These are phyloP conservation scores for Acanthochlamys bracteata DNA, from an alignment of 106 monocot species.

Conservation along the genomic window DNA sequence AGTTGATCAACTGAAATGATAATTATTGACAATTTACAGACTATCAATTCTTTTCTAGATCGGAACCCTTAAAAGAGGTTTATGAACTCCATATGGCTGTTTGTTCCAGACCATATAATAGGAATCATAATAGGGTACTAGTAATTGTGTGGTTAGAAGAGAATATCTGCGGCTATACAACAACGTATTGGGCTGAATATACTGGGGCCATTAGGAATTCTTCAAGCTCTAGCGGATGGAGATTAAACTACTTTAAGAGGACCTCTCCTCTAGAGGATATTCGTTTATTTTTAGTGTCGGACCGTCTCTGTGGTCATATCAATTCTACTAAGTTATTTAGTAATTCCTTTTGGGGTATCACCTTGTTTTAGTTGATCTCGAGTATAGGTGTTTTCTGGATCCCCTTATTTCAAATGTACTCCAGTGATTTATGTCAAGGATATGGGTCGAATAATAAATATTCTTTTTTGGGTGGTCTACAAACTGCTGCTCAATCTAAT, in stretches of 20 bases:
- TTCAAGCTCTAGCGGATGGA: not conserved
- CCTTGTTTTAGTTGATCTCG: constrained; percentile 3
- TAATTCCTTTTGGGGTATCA: constrained; percentile 1
- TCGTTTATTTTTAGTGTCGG: not conserved
- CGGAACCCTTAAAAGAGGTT: no score
- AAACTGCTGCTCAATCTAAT: constrained; percentile 7
- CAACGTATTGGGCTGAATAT: no score
- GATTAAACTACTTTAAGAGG: not conserved
- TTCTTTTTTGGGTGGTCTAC: constrained; percentile 11
- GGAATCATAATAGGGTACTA: no score
- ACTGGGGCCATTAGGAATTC: not conserved
- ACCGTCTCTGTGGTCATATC: not conserved
- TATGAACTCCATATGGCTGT: no score
- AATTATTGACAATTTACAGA: no score
- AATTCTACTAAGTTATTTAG: constrained; percentile 1
- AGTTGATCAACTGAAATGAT: no score
- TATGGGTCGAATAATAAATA: constrained; percentile 18
- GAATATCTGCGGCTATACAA: no score
- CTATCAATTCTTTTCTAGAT: no score
- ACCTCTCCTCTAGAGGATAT: constrained; percentile 1
- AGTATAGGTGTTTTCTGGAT: constrained; percentile 5
- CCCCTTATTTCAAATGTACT: not conserved
- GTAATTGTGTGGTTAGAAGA: no score
- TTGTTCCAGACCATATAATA: no score
- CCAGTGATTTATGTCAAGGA: constrained; percentile 8